Base-by-base conservation (phyloP, 2,329 filamentous ascomycete genomes). In the Endoconidiophora laricicola region DNA sequence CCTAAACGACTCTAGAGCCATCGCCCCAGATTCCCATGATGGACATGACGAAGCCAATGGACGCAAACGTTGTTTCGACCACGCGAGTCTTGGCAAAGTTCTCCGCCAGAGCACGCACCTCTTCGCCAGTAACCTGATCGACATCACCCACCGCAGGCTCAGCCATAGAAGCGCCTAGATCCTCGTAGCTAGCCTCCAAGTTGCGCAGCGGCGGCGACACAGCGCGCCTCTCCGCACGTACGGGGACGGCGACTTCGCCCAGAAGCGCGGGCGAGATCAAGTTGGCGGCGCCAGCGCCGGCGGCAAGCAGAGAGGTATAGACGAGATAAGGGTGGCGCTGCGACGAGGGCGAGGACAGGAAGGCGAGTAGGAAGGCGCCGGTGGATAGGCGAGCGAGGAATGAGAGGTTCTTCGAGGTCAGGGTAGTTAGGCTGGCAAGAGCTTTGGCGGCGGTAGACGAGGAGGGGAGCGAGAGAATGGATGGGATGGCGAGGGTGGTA, bases 241-340 rank as follows among this genome's bases (percentile, higher is more conserved):
- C 54, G 48, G 18, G 60, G 55, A 42, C 57, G 52, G 49, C 58
- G 54, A 48, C 58, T 55, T 58, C 64, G 33, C 55, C 53, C 42
- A 66, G 63, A 54, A 71, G 58, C 53, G 64, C 64, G 1, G 73
- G 69, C 14, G 72, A 64, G 39, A 77, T 58, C 22, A 65, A 61
- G 50, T 73, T 70, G 40, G 69, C 70, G 42, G 75, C 68, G 20
- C 73, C 72, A 42, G 83, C 77, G 38, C 83, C 67, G 38, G 73
- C 69, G 41, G 79, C 75, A 52, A 87, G 73, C 23, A 86, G 66
- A 2, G 80, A 79, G 12, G 86, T 86, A 78, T 91, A 95, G 53
- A 95, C 66, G 23, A 95, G 78, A 62, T 94, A 96, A 0, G 90
- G 90, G 62, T 96, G 90, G 61, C 83, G 79, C 57, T 76, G 73